Evolutionary conservation across 345 rosid species (phyloP), one percentile per base, ranked within the genome.

Genomic region (Ceriops decandra): DNA sequence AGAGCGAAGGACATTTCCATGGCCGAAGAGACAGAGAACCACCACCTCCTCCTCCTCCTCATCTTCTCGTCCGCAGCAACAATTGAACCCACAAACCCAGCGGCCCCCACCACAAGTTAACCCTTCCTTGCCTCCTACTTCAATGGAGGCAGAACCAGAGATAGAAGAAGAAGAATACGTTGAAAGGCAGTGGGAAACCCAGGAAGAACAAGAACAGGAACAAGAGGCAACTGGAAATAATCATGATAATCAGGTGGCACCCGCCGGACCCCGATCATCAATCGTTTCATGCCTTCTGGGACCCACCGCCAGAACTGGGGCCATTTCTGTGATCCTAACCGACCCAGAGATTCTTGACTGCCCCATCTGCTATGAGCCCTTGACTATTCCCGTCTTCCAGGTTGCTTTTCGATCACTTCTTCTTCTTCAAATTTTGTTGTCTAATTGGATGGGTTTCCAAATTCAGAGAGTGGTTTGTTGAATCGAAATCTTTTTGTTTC

Each of bases 321-420:
- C 78, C 7, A 11, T 82, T 51, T 51, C 17, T 22, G 51, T 69
- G 17, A 82, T 77, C 47, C 62, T 87, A 36, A 64, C 78, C 5
- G 92, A 87, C 70, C 86, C 87, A 2, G 85, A 83, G 28, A 81
- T 80, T 38, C 78, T 85, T 46, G 92, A 87, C 73, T 87, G 92
- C 71, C 51, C 77, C 53, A 70, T 83, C 60, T 87, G 92, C 74
- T 79, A 5, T 24, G 80, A 83, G 36, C 69, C 89, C 19, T 74
- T 87, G 76, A 68, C 77, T 17, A 19, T 68, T 71, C 92, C 89
- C 3, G 79, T 87, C 51, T 85, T 63, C 65, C 92, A 87, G 89
- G 92, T 85, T 47, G 49, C 49, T 42, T 42, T 17, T 42, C 49
- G 3, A 42, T 15, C 17, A 42, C 49, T 42, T 13, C 0, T 15